Base-by-base conservation (phyloP, 2,329 filamentous ascomycete species). In the Pseudocercospora vitis region DNA sequence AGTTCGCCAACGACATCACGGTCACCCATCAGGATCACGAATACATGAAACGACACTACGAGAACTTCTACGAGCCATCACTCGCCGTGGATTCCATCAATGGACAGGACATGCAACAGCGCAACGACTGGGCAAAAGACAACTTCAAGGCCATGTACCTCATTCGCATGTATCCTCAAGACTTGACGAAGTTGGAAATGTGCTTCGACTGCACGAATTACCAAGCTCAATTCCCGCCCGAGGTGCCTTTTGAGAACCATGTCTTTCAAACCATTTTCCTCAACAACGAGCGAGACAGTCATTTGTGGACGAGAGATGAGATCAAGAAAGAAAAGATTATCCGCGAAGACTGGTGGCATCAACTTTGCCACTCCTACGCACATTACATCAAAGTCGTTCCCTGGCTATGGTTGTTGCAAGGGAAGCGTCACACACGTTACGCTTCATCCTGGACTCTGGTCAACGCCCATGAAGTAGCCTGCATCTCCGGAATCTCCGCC, bases 201-300 rank as follows among this genome's bases (percentile, higher is more conserved):
- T 45, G 42, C 42, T 31, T 45, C 42, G 42, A 45, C 6, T 42
- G 37, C 37, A 45, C 42, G 9, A 45, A 45, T 6, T 29, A 28
- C 42, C 42, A 45, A 18, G 42, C 42, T 16, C 26, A 31, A 45
- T 86, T 90, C 58, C 82, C 82, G 1, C 68, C 74, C 3, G 68
- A 74, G 1, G 73, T 80, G 0, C 75, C 77, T 0, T 78, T 80
- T 48, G 77, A 81, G 21, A 75, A 81, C 48, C 85, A 88, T 62
- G 80, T 89, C 12, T 89, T 87, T 67, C 86, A 90, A 61, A 85
- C 81, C 7, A 86, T 86, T 49, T 86, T 84, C 65, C 74, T 87
- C 4, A 81, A 86, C 68, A 82, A 83, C 53, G 70, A 77, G 3
- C 66, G 76, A 1, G 76, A 80, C 56, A 69, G 72, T 6, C 69